phyloP scores from a whole-genome alignment of 2,329 filamentous ascomycete species.

The Colletotrichum musae region DNA sequence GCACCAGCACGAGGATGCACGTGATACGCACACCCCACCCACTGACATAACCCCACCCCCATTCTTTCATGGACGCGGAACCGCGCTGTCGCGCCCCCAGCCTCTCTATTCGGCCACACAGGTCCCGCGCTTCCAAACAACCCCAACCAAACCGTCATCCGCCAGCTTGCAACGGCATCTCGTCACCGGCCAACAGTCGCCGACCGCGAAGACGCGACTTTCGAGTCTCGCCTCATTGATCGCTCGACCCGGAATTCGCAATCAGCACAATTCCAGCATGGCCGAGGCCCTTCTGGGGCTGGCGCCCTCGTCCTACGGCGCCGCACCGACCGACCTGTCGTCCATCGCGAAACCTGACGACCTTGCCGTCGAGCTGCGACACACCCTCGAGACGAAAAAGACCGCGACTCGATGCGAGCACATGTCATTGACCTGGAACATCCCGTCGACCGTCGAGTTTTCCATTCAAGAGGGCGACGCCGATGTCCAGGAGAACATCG shows the following conservation, averaged over 20 bases:
- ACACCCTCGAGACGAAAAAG: conserved; percentile 57
- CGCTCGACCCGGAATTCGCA: background rate
- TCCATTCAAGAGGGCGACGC: conserved; percentile 55
- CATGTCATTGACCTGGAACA: conserved; percentile 61
- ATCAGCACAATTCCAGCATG: conserved; percentile 17
- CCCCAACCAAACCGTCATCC: conserved; percentile 26
- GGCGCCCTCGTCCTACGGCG: conserved; percentile 38
- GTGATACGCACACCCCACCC: conserved; percentile 21
- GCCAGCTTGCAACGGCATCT: conserved; percentile 6
- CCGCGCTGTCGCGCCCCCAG: conserved; percentile 18
- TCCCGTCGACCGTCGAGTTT: conserved; percentile 62
- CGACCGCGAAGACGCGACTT: conserved; percentile 28
- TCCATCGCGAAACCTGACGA: conserved; percentile 60
- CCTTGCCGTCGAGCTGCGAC: conserved; percentile 61
- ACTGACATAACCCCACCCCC: background rate
- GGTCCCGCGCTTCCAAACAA: background rate
- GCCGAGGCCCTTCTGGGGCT: conserved; percentile 48
- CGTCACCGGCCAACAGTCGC: conserved; percentile 36
- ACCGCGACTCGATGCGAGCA: conserved; percentile 66
- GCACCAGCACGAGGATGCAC: background rate
- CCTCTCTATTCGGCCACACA: background rate
- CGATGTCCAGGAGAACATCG: conserved; percentile 51
- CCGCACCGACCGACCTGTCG: conserved; percentile 47
- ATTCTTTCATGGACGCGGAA: conserved; percentile 17
- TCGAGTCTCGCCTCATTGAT: conserved; percentile 20